Percentiles rank a stretch among this genome's conserved stretches.
These are phyloP conservation scores for Arthrobotrys sphaeroides DNA, from an alignment of 2,329 filamentous ascomycete genomes.

Conservation along the genomic window DNA sequence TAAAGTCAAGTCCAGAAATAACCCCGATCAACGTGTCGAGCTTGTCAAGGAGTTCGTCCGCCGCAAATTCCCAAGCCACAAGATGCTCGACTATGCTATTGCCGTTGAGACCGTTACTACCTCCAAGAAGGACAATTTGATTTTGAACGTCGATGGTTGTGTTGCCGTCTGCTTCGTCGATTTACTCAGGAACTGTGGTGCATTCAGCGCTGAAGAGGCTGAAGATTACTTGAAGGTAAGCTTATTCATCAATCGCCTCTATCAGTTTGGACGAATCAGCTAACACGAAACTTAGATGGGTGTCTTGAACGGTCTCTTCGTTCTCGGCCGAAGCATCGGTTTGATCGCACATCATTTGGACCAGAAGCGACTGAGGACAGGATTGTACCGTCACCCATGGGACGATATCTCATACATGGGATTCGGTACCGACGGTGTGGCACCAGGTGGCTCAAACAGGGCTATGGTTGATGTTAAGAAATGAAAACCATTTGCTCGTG, in stretches of 20 bases:
- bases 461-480: constrained; percentile 80
- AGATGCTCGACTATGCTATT: constrained; percentile 98
- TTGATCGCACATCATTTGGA: constrained; percentile 99
- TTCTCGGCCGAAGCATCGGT: constrained; percentile 95
- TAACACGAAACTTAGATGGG: constrained; percentile 71
- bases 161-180: constrained; percentile 99
- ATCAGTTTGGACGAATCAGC: not conserved
- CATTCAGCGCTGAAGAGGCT: constrained; percentile 93
- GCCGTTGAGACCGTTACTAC: constrained; percentile 98
- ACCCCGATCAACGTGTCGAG: constrained; percentile 99
- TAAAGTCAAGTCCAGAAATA: constrained; percentile 99
- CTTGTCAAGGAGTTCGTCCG: constrained; percentile 99
- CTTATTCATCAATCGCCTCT: not conserved
- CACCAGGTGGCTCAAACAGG: constrained; percentile 80
- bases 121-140: constrained; percentile 99
- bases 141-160: constrained; percentile 98
- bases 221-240: constrained; percentile 86
- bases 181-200: constrained; percentile 94
- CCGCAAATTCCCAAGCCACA: constrained; percentile 96
- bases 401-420: constrained; percentile 97
- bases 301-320: constrained; percentile 99
- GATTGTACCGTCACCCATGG: constrained; percentile 99
- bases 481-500: constrained; percentile 60
- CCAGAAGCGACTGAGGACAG: constrained; percentile 98
- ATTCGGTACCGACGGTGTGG: constrained; percentile 77